phyloP scores from a whole-genome alignment of 176 grass and related monocot species.

The Oryza punctata region DNA sequence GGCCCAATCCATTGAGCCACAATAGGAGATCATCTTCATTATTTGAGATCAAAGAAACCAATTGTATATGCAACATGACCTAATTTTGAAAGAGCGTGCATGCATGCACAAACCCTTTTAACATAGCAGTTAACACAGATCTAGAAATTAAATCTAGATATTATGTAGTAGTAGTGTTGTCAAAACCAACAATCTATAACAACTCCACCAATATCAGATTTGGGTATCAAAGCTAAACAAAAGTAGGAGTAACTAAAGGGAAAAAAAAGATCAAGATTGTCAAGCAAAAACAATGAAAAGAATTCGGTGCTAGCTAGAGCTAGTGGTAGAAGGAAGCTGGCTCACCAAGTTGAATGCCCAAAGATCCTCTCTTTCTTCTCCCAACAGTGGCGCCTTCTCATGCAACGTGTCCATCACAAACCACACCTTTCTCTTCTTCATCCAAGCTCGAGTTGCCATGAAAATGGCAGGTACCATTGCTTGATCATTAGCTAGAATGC shows the following conservation, averaged over 20 bases:
- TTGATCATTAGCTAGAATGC: background rate
- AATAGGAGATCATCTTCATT: constrained; percentile 34
- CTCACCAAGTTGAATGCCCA: constrained; percentile 48
- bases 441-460: background rate
- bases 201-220: constrained; percentile 37
- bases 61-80: constrained; percentile 24
- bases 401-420: constrained; percentile 39
- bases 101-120: constrained; percentile 6
- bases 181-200: constrained; percentile 28
- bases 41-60: constrained; percentile 6
- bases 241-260: constrained; percentile 8
- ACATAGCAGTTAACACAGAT: background rate
- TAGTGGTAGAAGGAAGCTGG: constrained; percentile 33
- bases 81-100: constrained; percentile 40
- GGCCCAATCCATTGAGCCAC: constrained; percentile 33
- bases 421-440: constrained; percentile 14
- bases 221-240: constrained; percentile 30
- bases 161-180: background rate
- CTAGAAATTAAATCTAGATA: constrained; percentile 29
- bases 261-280: background rate
- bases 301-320: background rate
- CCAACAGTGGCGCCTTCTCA: constrained; percentile 35
- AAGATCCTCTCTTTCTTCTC: constrained; percentile 40
- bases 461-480: background rate
- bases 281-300: background rate